Evolutionary conservation across 2,329 filamentous ascomycete species (phyloP).

Genomic region (Penicillium sp.): DNA sequence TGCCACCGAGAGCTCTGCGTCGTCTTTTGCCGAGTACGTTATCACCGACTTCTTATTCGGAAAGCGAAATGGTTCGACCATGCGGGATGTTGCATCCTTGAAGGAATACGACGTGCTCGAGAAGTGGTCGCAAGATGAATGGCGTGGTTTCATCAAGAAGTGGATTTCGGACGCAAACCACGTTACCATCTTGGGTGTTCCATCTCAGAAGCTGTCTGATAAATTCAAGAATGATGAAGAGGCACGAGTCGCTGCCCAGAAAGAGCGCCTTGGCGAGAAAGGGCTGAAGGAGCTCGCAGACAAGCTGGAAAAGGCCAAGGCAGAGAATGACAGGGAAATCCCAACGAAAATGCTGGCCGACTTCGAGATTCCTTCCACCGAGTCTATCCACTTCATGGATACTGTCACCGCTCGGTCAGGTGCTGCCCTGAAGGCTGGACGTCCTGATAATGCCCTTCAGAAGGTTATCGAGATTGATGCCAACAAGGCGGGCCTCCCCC

Average conservation of each 20-base stretch:
- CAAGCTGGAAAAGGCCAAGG: constrained; percentile 78
- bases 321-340: constrained; percentile 84
- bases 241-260: constrained; percentile 73
- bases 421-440: constrained; percentile 68
- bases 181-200: constrained; percentile 83
- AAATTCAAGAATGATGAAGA: constrained; percentile 81
- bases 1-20: constrained; percentile 75
- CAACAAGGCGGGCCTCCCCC: constrained; percentile 55
- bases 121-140: constrained; percentile 78
- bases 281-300: constrained; percentile 73
- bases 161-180: constrained; percentile 86
- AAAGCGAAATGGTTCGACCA: constrained; percentile 74
- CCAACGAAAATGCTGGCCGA: constrained; percentile 76
- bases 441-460: constrained; percentile 68
- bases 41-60: constrained; percentile 94
- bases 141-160: constrained; percentile 76
- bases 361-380: constrained; percentile 79
- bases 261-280: constrained; percentile 74
- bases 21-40: constrained; percentile 79
- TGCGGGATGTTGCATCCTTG: constrained; percentile 58
- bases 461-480: constrained; percentile 68
- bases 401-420: constrained; percentile 83
- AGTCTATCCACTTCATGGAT: constrained; percentile 93
- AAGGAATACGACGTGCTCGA: constrained; percentile 66
- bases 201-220: constrained; percentile 74